Evolutionary conservation across 306 rosid species (phyloP).

Genomic region (Citrullus amarus): DNA sequence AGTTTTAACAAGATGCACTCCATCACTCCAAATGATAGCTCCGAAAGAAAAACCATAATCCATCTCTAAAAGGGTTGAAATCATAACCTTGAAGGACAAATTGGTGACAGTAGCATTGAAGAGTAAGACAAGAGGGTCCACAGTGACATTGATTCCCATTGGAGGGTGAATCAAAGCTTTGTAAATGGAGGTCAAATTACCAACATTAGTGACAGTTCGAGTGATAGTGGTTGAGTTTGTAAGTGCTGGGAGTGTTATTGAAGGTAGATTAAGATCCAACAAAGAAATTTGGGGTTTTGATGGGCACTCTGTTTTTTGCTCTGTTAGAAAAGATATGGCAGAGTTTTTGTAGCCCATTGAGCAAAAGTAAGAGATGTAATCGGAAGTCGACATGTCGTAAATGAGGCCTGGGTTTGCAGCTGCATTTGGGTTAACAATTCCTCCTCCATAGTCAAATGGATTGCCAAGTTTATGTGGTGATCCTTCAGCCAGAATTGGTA

Average conservation of each 20-base stretch:
- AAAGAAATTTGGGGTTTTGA: no score
- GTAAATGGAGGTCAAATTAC: constrained; percentile 14
- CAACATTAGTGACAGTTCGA: constrained; percentile 34
- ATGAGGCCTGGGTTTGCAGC: constrained; percentile 43
- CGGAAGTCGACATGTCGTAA: constrained; percentile 5
- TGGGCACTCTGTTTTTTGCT: constrained; percentile 21
- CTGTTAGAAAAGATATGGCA: constrained; percentile 21
- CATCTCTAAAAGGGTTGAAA: no score
- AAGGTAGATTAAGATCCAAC: no score
- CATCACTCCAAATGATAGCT: constrained; percentile 32
- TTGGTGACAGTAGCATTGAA: no score
- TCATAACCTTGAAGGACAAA: no score
- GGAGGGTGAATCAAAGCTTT: constrained; percentile 14
- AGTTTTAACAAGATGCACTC: constrained; percentile 27
- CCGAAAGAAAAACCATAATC: constrained; percentile 26
- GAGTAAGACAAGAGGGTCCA: constrained; percentile 7
- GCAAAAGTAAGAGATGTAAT: constrained; percentile 11
- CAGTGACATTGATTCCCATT: constrained; percentile 14
- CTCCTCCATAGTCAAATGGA: constrained; percentile 43
- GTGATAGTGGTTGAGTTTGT: constrained; percentile 13
- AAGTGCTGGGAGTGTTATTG: not conserved
- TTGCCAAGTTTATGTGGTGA: constrained; percentile 32
- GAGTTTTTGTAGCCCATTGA: constrained; percentile 26
- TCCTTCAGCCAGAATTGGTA: constrained; percentile 24
- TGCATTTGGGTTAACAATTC: constrained; percentile 35